phyloP scores from a whole-genome alignment of 352 stramenopile genomes.

The Globisporangium solare region DNA sequence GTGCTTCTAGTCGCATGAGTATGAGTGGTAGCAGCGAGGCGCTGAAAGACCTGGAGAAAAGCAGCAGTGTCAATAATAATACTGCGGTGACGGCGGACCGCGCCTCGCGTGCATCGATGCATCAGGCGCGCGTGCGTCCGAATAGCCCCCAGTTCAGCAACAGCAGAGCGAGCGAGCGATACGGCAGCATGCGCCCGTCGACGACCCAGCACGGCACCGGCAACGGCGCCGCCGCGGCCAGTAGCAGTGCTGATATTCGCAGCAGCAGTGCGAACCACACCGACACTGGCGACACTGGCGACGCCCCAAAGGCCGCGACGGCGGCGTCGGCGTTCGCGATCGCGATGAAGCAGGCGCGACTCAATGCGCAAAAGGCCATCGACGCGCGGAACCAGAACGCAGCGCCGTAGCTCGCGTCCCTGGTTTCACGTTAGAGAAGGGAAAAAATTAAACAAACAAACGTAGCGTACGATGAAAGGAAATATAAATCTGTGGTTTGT shows the following conservation, averaged over 20 bases:
- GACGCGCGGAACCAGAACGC: slow-evolving; percentile 14
- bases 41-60: not conserved
- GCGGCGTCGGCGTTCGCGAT: slow-evolving; percentile 67
- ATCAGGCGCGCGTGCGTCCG: slow-evolving; percentile 11
- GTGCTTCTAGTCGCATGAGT: not conserved
- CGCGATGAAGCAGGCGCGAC: slow-evolving; percentile 71
- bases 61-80: not conserved
- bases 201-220: not conserved
- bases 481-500: too few relatives aligned
- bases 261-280: too few relatives aligned
- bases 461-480: too few relatives aligned
- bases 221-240: not conserved
- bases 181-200: too few relatives aligned
- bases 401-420: too few relatives aligned
- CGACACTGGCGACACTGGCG: slow-evolving; percentile 5
- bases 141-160: slow-evolving; percentile 11
- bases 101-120: slow-evolving; percentile 6
- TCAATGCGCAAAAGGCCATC: slow-evolving; percentile 64
- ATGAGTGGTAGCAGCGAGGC: not conserved
- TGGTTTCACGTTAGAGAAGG: too few relatives aligned
- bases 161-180: not conserved
- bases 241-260: not conserved
- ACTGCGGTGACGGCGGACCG: slow-evolving; percentile 2
- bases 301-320: slow-evolving; percentile 13
- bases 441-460: too few relatives aligned